Base-by-base conservation (phyloP, 768 basidiomycete species). In the Russula dissimulans region DNA sequence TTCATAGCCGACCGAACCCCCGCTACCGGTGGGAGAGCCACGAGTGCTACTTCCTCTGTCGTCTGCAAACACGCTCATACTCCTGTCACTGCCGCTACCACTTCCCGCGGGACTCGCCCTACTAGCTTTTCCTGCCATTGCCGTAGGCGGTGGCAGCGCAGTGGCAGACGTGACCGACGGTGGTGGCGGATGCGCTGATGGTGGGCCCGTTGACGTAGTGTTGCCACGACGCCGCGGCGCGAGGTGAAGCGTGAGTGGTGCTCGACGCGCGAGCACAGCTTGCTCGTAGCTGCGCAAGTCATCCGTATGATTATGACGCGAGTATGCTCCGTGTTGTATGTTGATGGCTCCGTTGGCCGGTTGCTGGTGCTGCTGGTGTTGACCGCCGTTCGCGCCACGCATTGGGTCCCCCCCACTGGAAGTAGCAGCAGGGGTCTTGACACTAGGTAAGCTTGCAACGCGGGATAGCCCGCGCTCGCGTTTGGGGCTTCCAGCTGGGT, bases 231-330 rank as follows among this genome's bases (percentile, higher is more conserved):
- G 63, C 31, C 75, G 76, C 49, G 81, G 78, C 12, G 78, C 76
- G 31, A 87, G 71, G 64, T 79, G 85, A 43, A 89, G 69, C 59
- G 75, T 79, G 58, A 80, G 78, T 1, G 84, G 80, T 22, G 86
- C 76, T 67, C 79, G 84, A 54, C 86, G 76, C 36, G 88, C 87
- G 55, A 88, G 71, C 15, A 90, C 83, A 4, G 89, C 89, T 44
- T 85, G 86, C 68, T 89, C 85, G 59, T 91, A 91, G 58, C 81
- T 80, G 60, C 79, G 74, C 62, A 91, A 64, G 65, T 90, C 88
- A 14, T 91, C 88, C 45, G 75, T 67, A 42, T 75, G 70, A 71
- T 69, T 44, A 70, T 76, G 53, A 54, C 58, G 67, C 63, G 57
- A 62, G 70, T 67, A 58, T 46, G 56, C 26, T 15, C 48, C 49